A percentile compares a stretch with the other conserved stretches of the same genome.
These are phyloP conservation scores for Candida anglica DNA, from an alignment of 805 yeast genomes.

Conservation along the genomic window DNA sequence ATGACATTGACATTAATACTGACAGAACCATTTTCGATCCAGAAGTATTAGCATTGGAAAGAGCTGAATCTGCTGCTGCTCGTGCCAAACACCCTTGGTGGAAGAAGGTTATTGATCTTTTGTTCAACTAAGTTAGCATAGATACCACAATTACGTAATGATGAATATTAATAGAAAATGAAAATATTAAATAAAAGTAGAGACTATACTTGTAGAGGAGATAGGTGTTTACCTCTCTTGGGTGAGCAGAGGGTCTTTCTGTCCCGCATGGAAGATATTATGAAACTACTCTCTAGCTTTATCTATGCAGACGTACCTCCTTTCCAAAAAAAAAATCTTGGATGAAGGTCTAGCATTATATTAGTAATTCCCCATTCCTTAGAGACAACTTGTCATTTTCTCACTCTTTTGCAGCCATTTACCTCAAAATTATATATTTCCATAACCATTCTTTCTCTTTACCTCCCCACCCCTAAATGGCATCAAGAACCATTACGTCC, in stretches of 20 bases:
- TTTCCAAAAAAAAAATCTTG: too few species aligned
- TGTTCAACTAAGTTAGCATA: conserved; percentile 7
- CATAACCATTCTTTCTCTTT: too few species aligned
- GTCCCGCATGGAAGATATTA: too few species aligned
- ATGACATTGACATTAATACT: conserved; percentile 27
- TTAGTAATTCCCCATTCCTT: conserved; percentile 26
- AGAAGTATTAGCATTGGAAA: conserved; percentile 30
- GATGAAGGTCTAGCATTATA: conserved; percentile 23
- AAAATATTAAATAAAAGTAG: too few species aligned
- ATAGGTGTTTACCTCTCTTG: too few species aligned
- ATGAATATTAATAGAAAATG: too few species aligned
- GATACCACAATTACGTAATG: conserved; percentile 15
- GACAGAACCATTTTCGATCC: conserved; percentile 25
- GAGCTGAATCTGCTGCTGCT: conserved; percentile 18
- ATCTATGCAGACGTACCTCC: too few species aligned
- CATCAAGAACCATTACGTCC: conserved; percentile 67
- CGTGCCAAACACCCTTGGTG: conserved; percentile 13
- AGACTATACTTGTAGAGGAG: too few species aligned
- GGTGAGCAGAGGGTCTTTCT: too few species aligned
- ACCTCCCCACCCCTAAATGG: too few species aligned
- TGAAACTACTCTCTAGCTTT: too few species aligned
- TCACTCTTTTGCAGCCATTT: conserved; percentile 28
- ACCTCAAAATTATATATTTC: conserved; percentile 21
- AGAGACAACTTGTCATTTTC: too few species aligned
- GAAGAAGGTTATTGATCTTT: conserved; percentile 10